phyloP scores from a whole-genome alignment of 108 stramenopile genomes.

The Nitzschia sp. region DNA sequence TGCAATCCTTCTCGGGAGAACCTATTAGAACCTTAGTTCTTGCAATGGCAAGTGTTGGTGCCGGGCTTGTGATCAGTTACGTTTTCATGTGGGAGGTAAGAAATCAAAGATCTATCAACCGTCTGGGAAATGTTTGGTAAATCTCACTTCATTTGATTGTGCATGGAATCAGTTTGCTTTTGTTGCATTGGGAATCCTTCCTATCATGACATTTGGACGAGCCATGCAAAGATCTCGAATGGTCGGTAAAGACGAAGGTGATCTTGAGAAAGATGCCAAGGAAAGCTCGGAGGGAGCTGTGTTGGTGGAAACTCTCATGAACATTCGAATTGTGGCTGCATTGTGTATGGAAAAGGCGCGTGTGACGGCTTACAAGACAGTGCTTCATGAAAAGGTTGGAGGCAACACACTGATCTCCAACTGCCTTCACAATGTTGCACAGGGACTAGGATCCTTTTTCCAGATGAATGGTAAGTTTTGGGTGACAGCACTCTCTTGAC shows the following conservation, averaged over 20 bases:
- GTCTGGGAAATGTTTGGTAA: neutral
- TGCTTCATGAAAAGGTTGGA: constrained; percentile 20
- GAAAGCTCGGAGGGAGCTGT: constrained; percentile 45
- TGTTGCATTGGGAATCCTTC: constrained; percentile 40
- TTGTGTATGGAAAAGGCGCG: constrained; percentile 38
- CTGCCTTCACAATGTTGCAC: constrained; percentile 2
- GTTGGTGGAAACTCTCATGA: constrained; percentile 46
- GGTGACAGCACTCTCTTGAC: neutral
- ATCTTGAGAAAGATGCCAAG: constrained; percentile 25
- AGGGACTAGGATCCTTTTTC: constrained; percentile 37
- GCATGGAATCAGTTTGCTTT: constrained; percentile 21
- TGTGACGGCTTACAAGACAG: constrained; percentile 16
- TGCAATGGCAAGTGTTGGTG: constrained; percentile 41
- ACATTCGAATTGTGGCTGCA: constrained; percentile 56
- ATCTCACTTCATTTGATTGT: no score
- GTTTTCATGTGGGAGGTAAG: constrained; percentile 51
- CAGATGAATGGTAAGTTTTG: constrained; percentile 33
- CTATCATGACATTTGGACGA: constrained; percentile 51
- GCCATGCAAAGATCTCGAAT: constrained; percentile 49
- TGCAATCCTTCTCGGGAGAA: constrained; percentile 58
- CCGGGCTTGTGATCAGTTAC: constrained; percentile 56
- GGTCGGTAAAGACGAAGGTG: constrained; percentile 45
- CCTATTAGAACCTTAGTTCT: constrained; percentile 52
- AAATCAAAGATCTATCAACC: neutral
- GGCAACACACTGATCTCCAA: neutral